These are phyloP conservation scores for Phytophthora parvispora DNA, from an alignment of 352 stramenopile genomes.

Conservation along the genomic window DNA sequence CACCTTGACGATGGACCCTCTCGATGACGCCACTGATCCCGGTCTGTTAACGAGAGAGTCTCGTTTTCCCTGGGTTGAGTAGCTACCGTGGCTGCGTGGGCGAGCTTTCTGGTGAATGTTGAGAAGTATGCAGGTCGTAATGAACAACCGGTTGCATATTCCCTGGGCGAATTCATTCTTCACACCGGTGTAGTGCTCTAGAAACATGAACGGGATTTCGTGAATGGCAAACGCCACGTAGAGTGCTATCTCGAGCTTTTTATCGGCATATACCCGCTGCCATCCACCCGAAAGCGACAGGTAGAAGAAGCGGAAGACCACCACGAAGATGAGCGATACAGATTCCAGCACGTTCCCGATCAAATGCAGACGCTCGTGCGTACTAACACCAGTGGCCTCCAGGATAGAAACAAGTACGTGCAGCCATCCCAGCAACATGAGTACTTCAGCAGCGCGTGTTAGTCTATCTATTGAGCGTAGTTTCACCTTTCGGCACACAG, in stretches of 20 bases:
- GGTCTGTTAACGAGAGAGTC: not conserved
- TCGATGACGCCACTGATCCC: not conserved
- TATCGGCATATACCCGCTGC: not conserved
- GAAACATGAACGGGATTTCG: conserved; percentile 5
- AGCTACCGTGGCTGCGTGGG: not conserved
- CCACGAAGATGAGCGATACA: conserved; percentile 15
- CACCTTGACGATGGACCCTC: not conserved
- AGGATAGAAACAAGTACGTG: conserved; percentile 1
- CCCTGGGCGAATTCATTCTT: conserved; percentile 11
- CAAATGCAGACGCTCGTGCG: not conserved
- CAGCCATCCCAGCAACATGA: not conserved
- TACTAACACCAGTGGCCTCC: not conserved
- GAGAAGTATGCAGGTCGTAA: conserved; percentile 7
- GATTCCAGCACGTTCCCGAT: conserved; percentile 14
- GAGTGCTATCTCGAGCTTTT: conserved; percentile 9
- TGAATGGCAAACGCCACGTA: conserved; percentile 9
- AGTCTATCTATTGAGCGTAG: conserved; percentile 23
- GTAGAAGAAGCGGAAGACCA: conserved; percentile 22
- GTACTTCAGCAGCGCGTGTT: not conserved
- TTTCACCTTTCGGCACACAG: conserved; percentile 25
- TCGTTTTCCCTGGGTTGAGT: not conserved
- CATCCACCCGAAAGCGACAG: conserved; percentile 11
- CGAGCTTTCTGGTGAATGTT: conserved; percentile 4
- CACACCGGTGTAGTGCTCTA: conserved; percentile 1
- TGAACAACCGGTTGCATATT: conserved; percentile 1